Base-by-base conservation (phyloP, 2,329 filamentous ascomycete species). In the Sclerotinia borealis region DNA sequence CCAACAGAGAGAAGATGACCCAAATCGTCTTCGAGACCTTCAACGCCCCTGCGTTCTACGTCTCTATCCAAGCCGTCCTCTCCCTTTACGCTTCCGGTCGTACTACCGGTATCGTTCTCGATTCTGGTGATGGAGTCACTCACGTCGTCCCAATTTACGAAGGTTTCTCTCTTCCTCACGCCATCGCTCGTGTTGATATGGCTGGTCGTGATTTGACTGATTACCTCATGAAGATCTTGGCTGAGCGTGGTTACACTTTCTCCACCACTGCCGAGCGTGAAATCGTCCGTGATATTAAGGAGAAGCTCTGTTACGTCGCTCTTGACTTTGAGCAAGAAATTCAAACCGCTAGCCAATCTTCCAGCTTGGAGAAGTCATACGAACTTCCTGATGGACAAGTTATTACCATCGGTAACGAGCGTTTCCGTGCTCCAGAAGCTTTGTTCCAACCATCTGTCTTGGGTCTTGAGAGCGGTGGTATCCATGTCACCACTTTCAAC, bases 1-100 rank as follows among this genome's bases (percentile, higher is more conserved):
- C 91, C 85, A 99, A 99, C 88, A 91, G 95, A 89, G 95, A 99
- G 88, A 99, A 99, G 92, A 99, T 99, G 95, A 98, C 95, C 75
- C 95, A 99, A 85, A 99, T 99, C 73, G 93, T 99, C 80, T 99
- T 99, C 85, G 95, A 99, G 89, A 99, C 95, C 76, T 99, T 99
- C 89, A 98, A 99, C 85, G 93, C 95, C 76, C 95, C 95, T 74
- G 95, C 95, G 75, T 98, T 99, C 89, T 99, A 99, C 87, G 95
- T 99, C 85, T 98, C 95, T 77, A 99, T 99, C 81, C 93, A 98
- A 88, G 95, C 95, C 79, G 95, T 99, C 72, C 87, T 99, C 76
- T 99, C 95, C 70, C 90, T 99, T 80, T 99, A 99, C 85, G 95
- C 95, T 76, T 99, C 95, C 77, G 95, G 95, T 89, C 95, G 95